Evolutionary conservation across 345 rosid genomes (phyloP), one percentile per base, ranked within the genome.

Genomic region (Gossypium rotundifolium): DNA sequence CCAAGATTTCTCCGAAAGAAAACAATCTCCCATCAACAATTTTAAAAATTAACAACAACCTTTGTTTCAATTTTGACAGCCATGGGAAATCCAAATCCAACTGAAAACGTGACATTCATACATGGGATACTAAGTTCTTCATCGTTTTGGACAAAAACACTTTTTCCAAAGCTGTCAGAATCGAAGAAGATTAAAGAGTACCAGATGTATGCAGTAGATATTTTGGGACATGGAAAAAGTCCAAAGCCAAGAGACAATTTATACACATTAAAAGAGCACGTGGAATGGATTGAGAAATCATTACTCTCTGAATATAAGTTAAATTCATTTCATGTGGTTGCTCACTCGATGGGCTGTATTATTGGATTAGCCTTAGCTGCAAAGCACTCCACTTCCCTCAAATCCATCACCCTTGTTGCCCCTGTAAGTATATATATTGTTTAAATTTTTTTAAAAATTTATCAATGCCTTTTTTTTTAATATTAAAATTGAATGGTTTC

Each of bases 341-440:
- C 88, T 33, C 97, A 93, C 58, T 93, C 98, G 52, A 88, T 91
- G 98, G 98, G 98, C 33, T 88, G 93, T 78, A 83, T 88, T 23
- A 70, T 92, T 63, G 90, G 87, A n/a, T 49, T 85, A 74, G 92
- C 92, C 70, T 79, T 90, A n/a, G 91, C 91, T 66, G 90, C 92
- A 0, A 90, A 88, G 81, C 84, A 84, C 84, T 20, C 84, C 0
- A 29, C 73, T 3, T 67, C 33, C 11, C 84, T 87, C 63, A 85
- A 88, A 72, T 90, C 97, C 2, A 65, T 91, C 51, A 85, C 91
- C 75, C 86, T 88, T 29, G 81, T 88, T 9, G 95, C 97, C 66
- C 89, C 95, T 1, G 92, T 90, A 42, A 84, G 88, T 80, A 23
- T n/a, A 18, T 22, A 40, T 16, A 60, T 54, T 48, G 14, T 48